Base-by-base conservation (phyloP, 805 yeast species). In the Sugiyamaella marilandica region DNA sequence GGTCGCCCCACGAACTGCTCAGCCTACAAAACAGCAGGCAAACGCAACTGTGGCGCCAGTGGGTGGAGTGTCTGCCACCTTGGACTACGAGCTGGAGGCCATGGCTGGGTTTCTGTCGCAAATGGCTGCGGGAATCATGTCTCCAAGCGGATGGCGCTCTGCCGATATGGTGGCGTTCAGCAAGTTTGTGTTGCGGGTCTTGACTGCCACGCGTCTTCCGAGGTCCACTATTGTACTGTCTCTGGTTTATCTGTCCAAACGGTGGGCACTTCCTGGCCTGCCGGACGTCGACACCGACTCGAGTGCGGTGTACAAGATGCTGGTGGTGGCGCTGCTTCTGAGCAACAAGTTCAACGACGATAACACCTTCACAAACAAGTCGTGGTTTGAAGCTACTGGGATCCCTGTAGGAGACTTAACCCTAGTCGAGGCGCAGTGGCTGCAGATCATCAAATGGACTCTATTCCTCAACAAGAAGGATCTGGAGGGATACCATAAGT, bases 341-440 rank as follows among this genome's bases (percentile, higher is more conserved):
- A 95, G 97, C 45, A 92, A 92, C 74, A 92, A 92, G 72, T 88
- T 89, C 68, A 89, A 91, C 66, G 98, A 92, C 70, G 99, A 92
- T 72, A 90, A 92, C 71, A 92, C 97, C 29, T 92, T 92, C 66
- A 89, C 96, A 55, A 92, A 92, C 72, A 84, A 83, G 64, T 88
- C 97, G 7, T 92, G 99, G 99, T 80, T 89, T 41, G 90, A 89
- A 56, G 98, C 97, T n/a, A 87, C 97, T 4, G 95, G 95, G 16
- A 77, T 92, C 57, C 70, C 80, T 5, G 74, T 87, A 46, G 64
- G 64, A 1, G 69, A 77, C 34, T 76, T 92, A 57, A 89, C 91
- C 63, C 62, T 66, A 14, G 71, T 81, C 55, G 99, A 92, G 72
- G 79, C 78, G 50, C 74, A 72, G 44, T 92, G 95, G 92, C 75